Evolutionary conservation across 495 filamentous ascomycete species (phyloP).

Genomic region (Corynascus novoguineensis): DNA sequence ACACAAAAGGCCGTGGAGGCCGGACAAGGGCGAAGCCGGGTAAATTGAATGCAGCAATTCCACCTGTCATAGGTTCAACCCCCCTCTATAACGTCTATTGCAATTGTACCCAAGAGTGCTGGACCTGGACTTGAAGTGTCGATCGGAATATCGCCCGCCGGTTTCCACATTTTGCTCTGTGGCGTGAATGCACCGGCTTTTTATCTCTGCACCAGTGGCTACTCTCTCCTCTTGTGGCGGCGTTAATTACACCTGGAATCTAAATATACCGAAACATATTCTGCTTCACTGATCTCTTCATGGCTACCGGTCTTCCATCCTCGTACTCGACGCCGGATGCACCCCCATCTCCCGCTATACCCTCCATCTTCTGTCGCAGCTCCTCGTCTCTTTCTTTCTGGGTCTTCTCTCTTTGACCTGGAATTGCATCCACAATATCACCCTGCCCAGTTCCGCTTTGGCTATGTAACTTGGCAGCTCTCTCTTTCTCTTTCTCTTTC

Average conservation of each 20-base stretch:
- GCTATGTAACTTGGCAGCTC: neutral
- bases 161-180: no score
- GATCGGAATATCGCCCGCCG: no score
- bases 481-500: neutral
- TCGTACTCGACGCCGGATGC: constrained; percentile 74
- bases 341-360: constrained; percentile 68
- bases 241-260: neutral
- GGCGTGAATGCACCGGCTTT: no score
- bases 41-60: neutral
- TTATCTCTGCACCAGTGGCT: no score
- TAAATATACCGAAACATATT: constrained; percentile 63
- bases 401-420: constrained; percentile 31
- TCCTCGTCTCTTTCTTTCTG: constrained; percentile 63
- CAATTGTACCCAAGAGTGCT: no score
- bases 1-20: neutral
- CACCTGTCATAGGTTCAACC: neutral
- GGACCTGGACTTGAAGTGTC: no score
- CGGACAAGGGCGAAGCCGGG: neutral
- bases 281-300: constrained; percentile 71
- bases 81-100: no score
- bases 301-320: constrained; percentile 64
- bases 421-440: neutral
- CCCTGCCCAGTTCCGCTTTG: neutral
- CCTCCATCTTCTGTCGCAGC: constrained; percentile 59
- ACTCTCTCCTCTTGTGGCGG: no score